These are phyloP conservation scores for Venturia nashicola DNA, from an alignment of 2,329 filamentous ascomycete genomes.

Conservation along the genomic window DNA sequence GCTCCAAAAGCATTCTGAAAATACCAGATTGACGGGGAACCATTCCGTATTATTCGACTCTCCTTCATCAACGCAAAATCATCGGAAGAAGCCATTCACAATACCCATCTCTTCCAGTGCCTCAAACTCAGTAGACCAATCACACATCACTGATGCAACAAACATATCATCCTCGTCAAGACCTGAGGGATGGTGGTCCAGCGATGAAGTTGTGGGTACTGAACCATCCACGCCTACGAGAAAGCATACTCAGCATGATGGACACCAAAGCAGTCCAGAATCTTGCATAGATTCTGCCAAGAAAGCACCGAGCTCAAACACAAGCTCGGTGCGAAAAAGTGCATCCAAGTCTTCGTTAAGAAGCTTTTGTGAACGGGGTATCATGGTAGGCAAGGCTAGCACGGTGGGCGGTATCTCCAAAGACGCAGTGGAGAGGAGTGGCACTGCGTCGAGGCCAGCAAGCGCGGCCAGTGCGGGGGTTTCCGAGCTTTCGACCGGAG, in stretches of 20 bases:
- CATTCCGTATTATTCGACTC: background rate
- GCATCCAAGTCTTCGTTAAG: background rate
- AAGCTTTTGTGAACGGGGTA: constrained; percentile 6
- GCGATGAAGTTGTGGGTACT: constrained; percentile 8
- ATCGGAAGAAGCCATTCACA: background rate
- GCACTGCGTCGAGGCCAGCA: background rate
- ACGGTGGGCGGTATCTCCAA: constrained; percentile 1
- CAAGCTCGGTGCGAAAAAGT: background rate
- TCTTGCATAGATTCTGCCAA: background rate
- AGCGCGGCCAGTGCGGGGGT: background rate
- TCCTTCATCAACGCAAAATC: background rate
- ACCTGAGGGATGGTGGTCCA: constrained; percentile 11
- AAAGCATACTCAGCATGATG: background rate
- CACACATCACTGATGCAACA: background rate
- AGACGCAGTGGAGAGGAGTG: constrained; percentile 1
- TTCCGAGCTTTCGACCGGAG: background rate
- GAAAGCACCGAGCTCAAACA: background rate
- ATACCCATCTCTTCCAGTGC: background rate
- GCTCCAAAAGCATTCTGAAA: constrained; percentile 6
- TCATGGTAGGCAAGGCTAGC: constrained; percentile 1
- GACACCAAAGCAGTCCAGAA: background rate
- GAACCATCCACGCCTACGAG: constrained; percentile 4
- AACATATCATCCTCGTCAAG: background rate
- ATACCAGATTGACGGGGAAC: background rate
- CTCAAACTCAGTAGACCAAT: background rate